Evolutionary conservation across 768 basidiomycete genomes (phyloP).

Genomic region (Psilocybe cyanescens): DNA sequence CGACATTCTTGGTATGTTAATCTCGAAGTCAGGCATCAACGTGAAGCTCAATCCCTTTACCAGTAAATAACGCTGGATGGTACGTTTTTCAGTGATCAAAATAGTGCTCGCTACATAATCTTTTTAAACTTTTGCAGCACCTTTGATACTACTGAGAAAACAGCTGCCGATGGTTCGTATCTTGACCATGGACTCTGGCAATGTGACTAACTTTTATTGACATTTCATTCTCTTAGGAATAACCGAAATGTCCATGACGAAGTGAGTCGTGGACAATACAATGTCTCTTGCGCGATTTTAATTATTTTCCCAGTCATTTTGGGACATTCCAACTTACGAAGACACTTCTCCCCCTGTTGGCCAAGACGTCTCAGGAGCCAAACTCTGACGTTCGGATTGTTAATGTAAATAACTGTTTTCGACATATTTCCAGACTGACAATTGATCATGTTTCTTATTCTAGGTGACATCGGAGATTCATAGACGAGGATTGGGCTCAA

Average conservation of each 20-base stretch:
- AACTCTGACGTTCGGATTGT: slow-evolving; percentile 57
- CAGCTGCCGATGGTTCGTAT: slow-evolving; percentile 1
- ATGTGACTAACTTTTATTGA: not conserved
- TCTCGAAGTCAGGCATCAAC: not conserved
- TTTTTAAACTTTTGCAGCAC: not conserved
- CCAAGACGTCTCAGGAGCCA: slow-evolving; percentile 42
- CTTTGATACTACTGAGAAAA: not conserved
- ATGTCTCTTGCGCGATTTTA: not conserved
- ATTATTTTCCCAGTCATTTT: slow-evolving; percentile 33
- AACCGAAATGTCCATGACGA: slow-evolving; percentile 7
- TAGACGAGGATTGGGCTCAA: not conserved
- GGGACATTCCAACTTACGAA: slow-evolving; percentile 50
- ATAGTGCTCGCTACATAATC: not conserved
- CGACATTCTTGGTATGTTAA: slow-evolving; percentile 19
- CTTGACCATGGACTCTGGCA: not conserved
- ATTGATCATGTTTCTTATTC: too few relatives aligned
- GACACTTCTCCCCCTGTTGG: slow-evolving; percentile 50
- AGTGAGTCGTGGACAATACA: slow-evolving; percentile 5
- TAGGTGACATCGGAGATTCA: slow-evolving; percentile 15
- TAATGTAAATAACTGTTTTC: slow-evolving; percentile 35
- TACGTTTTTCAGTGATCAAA: not conserved
- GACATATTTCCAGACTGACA: too few relatives aligned
- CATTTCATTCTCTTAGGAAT: not conserved
- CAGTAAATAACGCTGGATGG: slow-evolving; percentile 17
- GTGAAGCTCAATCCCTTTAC: not conserved